Evolutionary conservation across 1,139 yeast species (phyloP).

Genomic region (Lodderomyces metapsilosis): DNA sequence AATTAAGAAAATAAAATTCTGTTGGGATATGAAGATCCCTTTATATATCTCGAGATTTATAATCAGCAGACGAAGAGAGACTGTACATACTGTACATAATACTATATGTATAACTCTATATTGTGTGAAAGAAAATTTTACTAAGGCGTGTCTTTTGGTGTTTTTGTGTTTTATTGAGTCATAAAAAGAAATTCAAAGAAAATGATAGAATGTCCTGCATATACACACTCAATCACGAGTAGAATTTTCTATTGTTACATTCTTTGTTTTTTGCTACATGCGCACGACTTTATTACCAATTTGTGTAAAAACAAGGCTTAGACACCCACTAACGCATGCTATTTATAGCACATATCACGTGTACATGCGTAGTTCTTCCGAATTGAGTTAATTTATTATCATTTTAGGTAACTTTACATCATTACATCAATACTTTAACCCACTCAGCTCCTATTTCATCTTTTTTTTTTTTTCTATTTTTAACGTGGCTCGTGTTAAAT

Average conservation of each 20-base stretch:
- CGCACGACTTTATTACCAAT: no score
- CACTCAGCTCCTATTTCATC: background rate
- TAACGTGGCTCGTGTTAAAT: no score
- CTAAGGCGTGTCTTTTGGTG: background rate
- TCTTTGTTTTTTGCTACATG: background rate
- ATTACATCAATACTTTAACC: background rate
- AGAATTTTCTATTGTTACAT: no score
- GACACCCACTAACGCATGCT: no score
- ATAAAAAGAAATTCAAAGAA: constrained; percentile 1
- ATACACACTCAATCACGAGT: background rate
- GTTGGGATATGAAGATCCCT: constrained; percentile 6
- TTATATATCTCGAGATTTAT: constrained; percentile 6
- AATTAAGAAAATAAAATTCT: background rate
- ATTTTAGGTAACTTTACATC: background rate
- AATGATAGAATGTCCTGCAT: background rate
- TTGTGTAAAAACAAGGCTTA: constrained; percentile 3
- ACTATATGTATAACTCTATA: no score
- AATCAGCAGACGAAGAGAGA: background rate
- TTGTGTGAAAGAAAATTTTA: no score
- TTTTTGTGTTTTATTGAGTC: background rate
- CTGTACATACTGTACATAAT: no score
- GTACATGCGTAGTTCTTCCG: background rate
- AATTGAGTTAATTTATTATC: constrained; percentile 4
- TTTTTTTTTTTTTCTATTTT: background rate
- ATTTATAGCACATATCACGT: no score